Base-by-base conservation (phyloP, 768 basidiomycete genomes). In the Kwoniella newhampshirensis region DNA sequence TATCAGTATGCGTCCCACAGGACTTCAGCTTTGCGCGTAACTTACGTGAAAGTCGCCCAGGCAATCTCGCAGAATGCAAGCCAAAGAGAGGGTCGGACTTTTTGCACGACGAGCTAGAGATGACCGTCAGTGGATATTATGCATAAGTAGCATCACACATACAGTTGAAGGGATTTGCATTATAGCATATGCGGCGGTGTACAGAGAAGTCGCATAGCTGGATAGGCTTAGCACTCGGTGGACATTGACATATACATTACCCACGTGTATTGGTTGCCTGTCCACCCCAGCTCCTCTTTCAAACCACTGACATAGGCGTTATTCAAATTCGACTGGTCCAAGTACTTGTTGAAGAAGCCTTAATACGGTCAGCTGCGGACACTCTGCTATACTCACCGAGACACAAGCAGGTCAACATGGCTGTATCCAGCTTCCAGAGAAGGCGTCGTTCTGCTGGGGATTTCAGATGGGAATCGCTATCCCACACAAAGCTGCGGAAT, bases 261-360 rank as follows among this genome's bases (percentile, higher is more conserved):
- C 5, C 47, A n/a, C 21, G 3, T n/a, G n/a, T 66, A 66, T 44
- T 69, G 54, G 30, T 66, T 59, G 12, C 64, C 64, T 20, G 46
- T 41, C 23, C 66, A 53, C 50, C 62, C 40, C 21, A 70, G 52
- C 21, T 54, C 64, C 32, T 70, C 68, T 32, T 66, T 61, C 62
- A 70, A 62, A 13, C 69, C 69, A 6, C 53, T 52, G 1, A 59
- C 64, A 48, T 65, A 65, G 15, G 63, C 63, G 26, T 62, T 59
- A 11, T 44, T 37, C 35, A 57, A 36, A n/a, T n/a, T n/a, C n/a
- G n/a, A n/a, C n/a, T n/a, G n/a, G n/a, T n/a, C n/a, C n/a, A n/a
- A n/a, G n/a, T n/a, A n/a, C n/a, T 46, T 59, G 2, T 28, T 47
- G 23, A 39, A 6, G 32, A 20, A 18, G 21, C 6, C 6, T n/a